A percentile compares a stretch with the other conserved stretches of the same genome.
phyloP scores from a whole-genome alignment of 2,329 filamentous ascomycete genomes.

The Pseudopyrenochaeta lycopersici region DNA sequence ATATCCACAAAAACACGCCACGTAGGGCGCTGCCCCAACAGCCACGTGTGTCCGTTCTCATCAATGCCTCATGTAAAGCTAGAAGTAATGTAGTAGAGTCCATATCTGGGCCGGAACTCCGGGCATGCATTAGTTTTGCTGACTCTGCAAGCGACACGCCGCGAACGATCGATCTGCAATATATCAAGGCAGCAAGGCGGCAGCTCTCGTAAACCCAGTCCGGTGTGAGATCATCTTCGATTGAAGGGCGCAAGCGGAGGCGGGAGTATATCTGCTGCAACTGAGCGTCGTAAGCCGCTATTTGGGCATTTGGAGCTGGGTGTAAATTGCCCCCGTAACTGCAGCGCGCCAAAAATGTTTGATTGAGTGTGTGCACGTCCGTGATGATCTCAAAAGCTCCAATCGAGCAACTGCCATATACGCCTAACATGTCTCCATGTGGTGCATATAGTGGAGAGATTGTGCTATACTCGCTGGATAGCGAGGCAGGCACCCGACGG shows the following conservation, averaged over 20 bases:
- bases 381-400: conserved; percentile 31
- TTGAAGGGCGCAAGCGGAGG: conserved; percentile 23
- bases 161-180: conserved; percentile 41
- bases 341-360: conserved; percentile 29
- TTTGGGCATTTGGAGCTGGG: conserved; percentile 12
- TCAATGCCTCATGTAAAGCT: conserved; percentile 35
- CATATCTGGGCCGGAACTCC: conserved; percentile 8
- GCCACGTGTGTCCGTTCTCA: conserved; percentile 28
- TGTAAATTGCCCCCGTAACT: conserved; percentile 15
- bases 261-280: conserved; percentile 36
- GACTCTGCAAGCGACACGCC: conserved; percentile 33
- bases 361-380: conserved; percentile 39
- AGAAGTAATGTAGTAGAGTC: conserved; percentile 22
- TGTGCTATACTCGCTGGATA: conserved; percentile 7
- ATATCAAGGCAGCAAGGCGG: conserved; percentile 43
- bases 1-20: conserved; percentile 44
- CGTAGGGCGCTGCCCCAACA: conserved; percentile 36
- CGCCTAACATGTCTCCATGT: conserved; percentile 19
- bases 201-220: conserved; percentile 46
- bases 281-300: conserved; percentile 29
- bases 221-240: conserved; percentile 14
- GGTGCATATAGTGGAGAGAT: conserved; percentile 37
- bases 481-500: conserved; percentile 6
- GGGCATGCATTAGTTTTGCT: conserved; percentile 24
- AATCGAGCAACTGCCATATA: conserved; percentile 28